A percentile compares a stretch with the other conserved stretches of the same genome.
Evolutionary conservation across 139 green algal species (phyloP).

Genomic region (Picocystis salinarum): DNA sequence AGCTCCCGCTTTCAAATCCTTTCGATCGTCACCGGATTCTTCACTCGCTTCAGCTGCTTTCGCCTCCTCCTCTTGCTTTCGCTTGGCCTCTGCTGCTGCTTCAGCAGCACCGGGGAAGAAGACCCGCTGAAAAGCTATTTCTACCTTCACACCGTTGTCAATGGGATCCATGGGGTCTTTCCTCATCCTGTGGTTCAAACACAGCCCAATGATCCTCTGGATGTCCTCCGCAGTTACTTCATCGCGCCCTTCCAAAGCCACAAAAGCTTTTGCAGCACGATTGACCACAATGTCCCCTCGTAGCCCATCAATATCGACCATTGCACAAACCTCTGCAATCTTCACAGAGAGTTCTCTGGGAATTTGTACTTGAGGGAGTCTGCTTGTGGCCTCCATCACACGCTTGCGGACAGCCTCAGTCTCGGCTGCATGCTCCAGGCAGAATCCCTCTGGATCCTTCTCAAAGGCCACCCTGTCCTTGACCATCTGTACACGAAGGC

Average conservation of each 20-base stretch:
- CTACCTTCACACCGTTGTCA: constrained; percentile 69
- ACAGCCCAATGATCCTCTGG: constrained; percentile 43
- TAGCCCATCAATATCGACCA: constrained; percentile 74
- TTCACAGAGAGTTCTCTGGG: constrained; percentile 22
- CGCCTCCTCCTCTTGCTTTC: too few species aligned
- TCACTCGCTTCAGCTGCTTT: too few species aligned
- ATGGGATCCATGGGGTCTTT: constrained; percentile 84
- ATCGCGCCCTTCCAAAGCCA: constrained; percentile 48
- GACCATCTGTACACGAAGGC: constrained; percentile 58
- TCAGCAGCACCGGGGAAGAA: too few species aligned
- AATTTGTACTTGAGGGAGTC: constrained; percentile 27
- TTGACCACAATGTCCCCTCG: constrained; percentile 79
- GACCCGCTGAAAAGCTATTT: constrained; percentile 39
- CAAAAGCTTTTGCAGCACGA: constrained; percentile 48
- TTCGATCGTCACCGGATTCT: too few species aligned
- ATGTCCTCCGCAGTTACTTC: constrained; percentile 57
- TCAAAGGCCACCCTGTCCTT: constrained; percentile 73
- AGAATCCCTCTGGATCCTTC: constrained; percentile 43
- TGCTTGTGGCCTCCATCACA: constrained; percentile 32
- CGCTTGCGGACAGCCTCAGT: constrained; percentile 14
- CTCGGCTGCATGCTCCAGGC: constrained; percentile 6
- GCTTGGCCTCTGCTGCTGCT: too few species aligned
- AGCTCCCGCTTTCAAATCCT: too few species aligned
- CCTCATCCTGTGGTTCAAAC: constrained; percentile 71
- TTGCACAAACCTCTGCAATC: constrained; percentile 71